These are phyloP conservation scores for Aureoboletus auriporus DNA, from an alignment of 768 basidiomycete genomes.

Conservation along the genomic window DNA sequence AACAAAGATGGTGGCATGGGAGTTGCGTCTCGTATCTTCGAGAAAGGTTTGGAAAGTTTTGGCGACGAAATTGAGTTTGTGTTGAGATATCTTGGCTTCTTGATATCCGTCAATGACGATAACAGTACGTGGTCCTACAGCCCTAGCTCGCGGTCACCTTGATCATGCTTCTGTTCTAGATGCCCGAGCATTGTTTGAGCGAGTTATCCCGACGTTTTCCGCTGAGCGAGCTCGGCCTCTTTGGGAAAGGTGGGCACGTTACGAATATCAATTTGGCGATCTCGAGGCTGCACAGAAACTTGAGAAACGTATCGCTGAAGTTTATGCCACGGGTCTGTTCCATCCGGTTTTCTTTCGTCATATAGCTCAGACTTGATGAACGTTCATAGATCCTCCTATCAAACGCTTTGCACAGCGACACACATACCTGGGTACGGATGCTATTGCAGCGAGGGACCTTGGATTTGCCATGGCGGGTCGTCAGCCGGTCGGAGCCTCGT, in stretches of 20 bases:
- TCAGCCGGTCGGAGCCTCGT: conserved; percentile 18
- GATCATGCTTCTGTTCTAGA: conserved; percentile 46
- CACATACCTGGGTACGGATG: conserved; percentile 68
- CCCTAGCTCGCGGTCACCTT: neutral
- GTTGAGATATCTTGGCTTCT: conserved; percentile 84
- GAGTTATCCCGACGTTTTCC: conserved; percentile 73
- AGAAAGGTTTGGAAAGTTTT: conserved; percentile 84
- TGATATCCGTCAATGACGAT: conserved; percentile 92
- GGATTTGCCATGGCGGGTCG: conserved; percentile 60
- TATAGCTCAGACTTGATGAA: neutral
- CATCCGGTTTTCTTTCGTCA: neutral
- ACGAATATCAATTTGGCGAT: conserved; percentile 96
- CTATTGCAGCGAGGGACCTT: conserved; percentile 84
- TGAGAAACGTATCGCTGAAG: conserved; percentile 84
- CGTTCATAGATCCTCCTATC: conserved; percentile 73
- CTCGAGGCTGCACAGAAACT: conserved; percentile 83
- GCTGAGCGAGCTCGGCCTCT: conserved; percentile 77
- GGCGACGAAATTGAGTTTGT: conserved; percentile 83
- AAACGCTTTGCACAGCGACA: conserved; percentile 89
- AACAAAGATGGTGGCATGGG: conserved; percentile 68
- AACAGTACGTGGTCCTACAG: conserved; percentile 60
- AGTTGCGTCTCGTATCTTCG: conserved; percentile 89
- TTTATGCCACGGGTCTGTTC: conserved; percentile 74
- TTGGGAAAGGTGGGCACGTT: conserved; percentile 95
- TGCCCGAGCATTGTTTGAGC: conserved; percentile 93